These are phyloP conservation scores for Amylocystis lapponica DNA, from an alignment of 768 basidiomycete genomes.

Conservation along the genomic window DNA sequence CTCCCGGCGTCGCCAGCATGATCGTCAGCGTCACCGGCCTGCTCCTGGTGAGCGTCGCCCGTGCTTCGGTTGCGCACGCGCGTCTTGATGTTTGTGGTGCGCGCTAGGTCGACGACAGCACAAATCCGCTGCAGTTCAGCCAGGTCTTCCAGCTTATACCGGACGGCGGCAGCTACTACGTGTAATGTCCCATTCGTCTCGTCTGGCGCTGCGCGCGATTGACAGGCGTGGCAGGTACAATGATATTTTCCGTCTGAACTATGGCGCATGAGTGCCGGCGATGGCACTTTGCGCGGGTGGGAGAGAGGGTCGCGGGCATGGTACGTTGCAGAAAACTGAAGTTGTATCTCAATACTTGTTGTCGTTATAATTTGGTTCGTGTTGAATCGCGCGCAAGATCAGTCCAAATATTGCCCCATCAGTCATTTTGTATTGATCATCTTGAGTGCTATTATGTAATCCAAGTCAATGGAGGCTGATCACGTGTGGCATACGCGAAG, in stretches of 20 bases:
- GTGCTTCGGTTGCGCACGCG: not conserved
- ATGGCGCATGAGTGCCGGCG: constrained; percentile 35
- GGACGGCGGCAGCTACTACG: constrained; percentile 71
- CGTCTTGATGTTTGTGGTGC: not conserved
- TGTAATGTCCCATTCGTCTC: constrained; percentile 41
- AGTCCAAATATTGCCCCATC: too few species aligned
- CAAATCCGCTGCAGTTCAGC: constrained; percentile 81
- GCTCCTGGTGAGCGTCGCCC: constrained; percentile 49
- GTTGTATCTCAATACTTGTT: constrained; percentile 18
- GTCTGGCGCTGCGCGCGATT: constrained; percentile 2
- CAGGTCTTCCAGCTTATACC: constrained; percentile 91
- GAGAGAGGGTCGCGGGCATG: constrained; percentile 7
- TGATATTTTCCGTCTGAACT: constrained; percentile 90
- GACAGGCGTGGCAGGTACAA: constrained; percentile 55
- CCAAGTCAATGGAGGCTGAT: too few species aligned
- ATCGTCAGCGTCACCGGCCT: constrained; percentile 88
- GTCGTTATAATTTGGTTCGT: constrained; percentile 13
- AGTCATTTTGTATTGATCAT: too few species aligned
- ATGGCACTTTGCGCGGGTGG: not conserved
- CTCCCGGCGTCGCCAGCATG: constrained; percentile 45
- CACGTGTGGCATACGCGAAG: too few species aligned
- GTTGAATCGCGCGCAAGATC: too few species aligned
- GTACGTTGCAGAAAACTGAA: constrained; percentile 5
- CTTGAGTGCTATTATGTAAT: too few species aligned
- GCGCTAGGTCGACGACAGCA: constrained; percentile 69